phyloP scores from a whole-genome alignment of 2,329 filamentous ascomycete genomes.

The Setomelanomma holmii region DNA sequence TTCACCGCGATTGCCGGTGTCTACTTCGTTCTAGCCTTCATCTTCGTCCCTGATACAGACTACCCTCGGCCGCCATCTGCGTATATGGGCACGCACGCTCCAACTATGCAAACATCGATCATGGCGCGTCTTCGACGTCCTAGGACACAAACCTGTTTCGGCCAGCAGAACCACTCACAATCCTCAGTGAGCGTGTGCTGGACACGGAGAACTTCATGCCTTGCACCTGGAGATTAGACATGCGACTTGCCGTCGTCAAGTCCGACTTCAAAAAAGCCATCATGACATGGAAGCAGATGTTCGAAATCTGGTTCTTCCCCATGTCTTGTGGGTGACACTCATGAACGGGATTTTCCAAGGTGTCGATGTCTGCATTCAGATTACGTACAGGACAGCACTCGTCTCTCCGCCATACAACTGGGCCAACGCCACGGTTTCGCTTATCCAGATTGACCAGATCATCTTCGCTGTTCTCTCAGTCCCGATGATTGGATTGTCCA shows the following conservation, averaged over 20 bases:
- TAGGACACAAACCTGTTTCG: not conserved
- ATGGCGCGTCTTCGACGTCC: not conserved
- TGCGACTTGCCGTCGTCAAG: constrained; percentile 10
- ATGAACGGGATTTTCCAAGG: constrained; percentile 17
- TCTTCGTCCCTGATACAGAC: constrained; percentile 12
- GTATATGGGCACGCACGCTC: constrained; percentile 8
- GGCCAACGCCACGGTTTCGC: constrained; percentile 6
- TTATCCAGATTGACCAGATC: constrained; percentile 25
- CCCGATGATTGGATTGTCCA: constrained; percentile 29
- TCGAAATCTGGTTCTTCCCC: constrained; percentile 13
- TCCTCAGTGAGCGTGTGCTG: constrained; percentile 6
- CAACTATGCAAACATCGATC: constrained; percentile 6
- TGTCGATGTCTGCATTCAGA: constrained; percentile 9
- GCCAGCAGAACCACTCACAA: constrained; percentile 5
- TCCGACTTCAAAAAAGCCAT: constrained; percentile 5
- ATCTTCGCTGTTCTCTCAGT: constrained; percentile 35
- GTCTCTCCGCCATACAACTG: constrained; percentile 9
- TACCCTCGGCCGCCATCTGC: constrained; percentile 10
- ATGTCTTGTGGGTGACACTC: constrained; percentile 13
- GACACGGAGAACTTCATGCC: constrained; percentile 4
- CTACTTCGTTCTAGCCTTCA: constrained; percentile 10
- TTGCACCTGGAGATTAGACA: constrained; percentile 6
- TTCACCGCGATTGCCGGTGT: constrained; percentile 11
- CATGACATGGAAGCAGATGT: constrained; percentile 14
- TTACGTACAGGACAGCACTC: constrained; percentile 3